Base-by-base conservation (phyloP, 768 basidiomycete genomes). In the Psilocybe subaeruginosa region DNA sequence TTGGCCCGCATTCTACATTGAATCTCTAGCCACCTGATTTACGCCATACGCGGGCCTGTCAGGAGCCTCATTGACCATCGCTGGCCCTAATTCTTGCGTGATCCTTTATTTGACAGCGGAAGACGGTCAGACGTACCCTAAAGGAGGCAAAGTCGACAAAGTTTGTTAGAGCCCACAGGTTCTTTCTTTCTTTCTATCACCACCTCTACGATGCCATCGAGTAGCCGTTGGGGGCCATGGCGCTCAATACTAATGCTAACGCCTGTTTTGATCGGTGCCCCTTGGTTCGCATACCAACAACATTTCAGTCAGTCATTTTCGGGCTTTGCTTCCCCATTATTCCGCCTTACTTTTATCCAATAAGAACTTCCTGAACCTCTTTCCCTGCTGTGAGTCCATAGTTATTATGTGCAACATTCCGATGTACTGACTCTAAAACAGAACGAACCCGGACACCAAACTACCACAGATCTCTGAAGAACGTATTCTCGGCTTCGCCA, bases 381-480 rank as follows among this genome's bases (percentile, higher is more conserved):
- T 33, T 75, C 80, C 8, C 80, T 81, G 29, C 71, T 83, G 86
- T 89, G 69, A 73, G 83, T 23, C 7, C 41, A 14, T n/a, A 31
- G 35, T 31, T 11, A 27, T 14, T 37, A 23, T 31, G 19, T 56
- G 53, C 8, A 51, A 49, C 37, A 52, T 45, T 41, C 51, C 27
- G 8, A 49, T 39, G 27, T 4, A 50, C 31, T 64, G 30, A 62
- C 59, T 19, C 17, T 17, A 39, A 48, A 33, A 6, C 62, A 80
- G 81, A 53, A 72, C 68, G 37, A 71, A 91, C 71, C 80, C 87
- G 4, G 59, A 67, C 9, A 91, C 88, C 0, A 75, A 78, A 35
- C 73, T 86, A 3, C 88, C 91, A 3, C 89, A 90, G 67, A 83
- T 92, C 27, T 91, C 91, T 0, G 91, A 93, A 72, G 69, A 82